Evolutionary conservation across 352 stramenopile genomes (phyloP).

Genomic region (Pythium vanterpoolii): DNA sequence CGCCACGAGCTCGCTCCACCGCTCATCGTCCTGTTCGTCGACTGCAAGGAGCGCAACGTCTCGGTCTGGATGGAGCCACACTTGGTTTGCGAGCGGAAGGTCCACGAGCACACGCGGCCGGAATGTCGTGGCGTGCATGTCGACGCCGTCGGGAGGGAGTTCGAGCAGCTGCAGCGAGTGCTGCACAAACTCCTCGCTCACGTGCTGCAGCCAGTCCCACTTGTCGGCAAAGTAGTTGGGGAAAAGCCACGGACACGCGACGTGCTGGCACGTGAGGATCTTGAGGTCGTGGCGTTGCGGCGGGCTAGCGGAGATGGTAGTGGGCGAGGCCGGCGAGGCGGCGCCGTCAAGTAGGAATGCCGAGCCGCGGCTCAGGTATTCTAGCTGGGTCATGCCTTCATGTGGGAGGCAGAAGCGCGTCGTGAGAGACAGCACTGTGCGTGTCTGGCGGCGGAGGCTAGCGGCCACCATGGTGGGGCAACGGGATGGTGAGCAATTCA

Average conservation of each 20-base stretch:
- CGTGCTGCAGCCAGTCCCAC: slow-evolving; percentile 82
- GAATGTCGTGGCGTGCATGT: neutral
- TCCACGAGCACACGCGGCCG: slow-evolving; percentile 47
- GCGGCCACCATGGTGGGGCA: neutral
- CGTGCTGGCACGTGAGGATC: slow-evolving; percentile 77
- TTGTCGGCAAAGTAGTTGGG: slow-evolving; percentile 71
- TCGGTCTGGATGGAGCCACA: slow-evolving; percentile 49
- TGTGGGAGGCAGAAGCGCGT: slow-evolving; percentile 78
- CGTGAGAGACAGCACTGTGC: slow-evolving; percentile 67
- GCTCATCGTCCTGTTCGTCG: slow-evolving; percentile 28
- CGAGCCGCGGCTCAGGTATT: slow-evolving; percentile 79
- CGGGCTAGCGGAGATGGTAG: neutral
- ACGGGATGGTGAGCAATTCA: neutral
- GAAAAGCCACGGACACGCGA: slow-evolving; percentile 80
- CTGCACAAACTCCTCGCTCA: slow-evolving; percentile 68
- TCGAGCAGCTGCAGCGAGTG: slow-evolving; percentile 69
- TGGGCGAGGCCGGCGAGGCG: neutral
- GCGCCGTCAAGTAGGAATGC: slow-evolving; percentile 46
- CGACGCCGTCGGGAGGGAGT: slow-evolving; percentile 9
- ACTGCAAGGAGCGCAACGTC: slow-evolving; percentile 63
- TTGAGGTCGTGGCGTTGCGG: slow-evolving; percentile 3
- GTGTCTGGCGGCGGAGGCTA: slow-evolving; percentile 10
- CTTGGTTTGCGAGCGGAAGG: slow-evolving; percentile 43
- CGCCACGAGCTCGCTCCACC: slow-evolving; percentile 21
- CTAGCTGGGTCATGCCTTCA: slow-evolving; percentile 66